Base-by-base conservation (phyloP, 148 eudicot genomes). In the Amaranthus palmeri region DNA sequence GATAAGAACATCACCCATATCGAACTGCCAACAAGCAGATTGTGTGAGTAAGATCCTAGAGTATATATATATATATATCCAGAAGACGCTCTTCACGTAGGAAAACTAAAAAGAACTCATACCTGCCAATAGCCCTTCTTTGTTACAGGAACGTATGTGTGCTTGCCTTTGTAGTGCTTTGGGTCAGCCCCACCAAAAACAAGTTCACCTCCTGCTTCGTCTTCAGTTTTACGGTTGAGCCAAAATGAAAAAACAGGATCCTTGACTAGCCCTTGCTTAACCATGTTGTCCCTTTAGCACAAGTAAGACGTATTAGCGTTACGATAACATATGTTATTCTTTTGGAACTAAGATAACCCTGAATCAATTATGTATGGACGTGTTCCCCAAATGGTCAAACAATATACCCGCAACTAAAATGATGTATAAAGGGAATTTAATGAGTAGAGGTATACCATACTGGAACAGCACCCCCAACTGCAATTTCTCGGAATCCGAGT, bases 1-100 rank as follows among this genome's bases (percentile, higher is more conserved):
- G 61, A 95, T 85, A 69, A 92, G 90, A 58, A 95, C 89, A 73
- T 95, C 99, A 40, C 92, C 97, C 99, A 95, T 95, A 62, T 88
- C 82, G 73, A 95, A 92, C 97, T 95, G 79, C 8, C 61, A 78
- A 73, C 57, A 59, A 72, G 45, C 36, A 63, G 50, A 47, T 17
- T 57, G 17, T 15, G 51, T 52, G n/a, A 41, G 58, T 70, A 1
- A 74, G 67, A 57, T 61, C 48, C 13, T 18, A 18, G 54, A 51
- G 14, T 4, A 14, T 65, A 45, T 40, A 3, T 40, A 44, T 53
- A n/a, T n/a, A n/a, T 40, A 3, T 40, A 44, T 53, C 25, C 44
- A 68, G 25, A 4, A 41, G 11, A 10, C 50, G 12, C 15, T 15
- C 47, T 61, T 50, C 41, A 54, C 46, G 4, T 17, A 56, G 18